Base-by-base conservation (phyloP, 2,329 filamentous ascomycete species). In the Aspergillus brunneoviolaceus region DNA sequence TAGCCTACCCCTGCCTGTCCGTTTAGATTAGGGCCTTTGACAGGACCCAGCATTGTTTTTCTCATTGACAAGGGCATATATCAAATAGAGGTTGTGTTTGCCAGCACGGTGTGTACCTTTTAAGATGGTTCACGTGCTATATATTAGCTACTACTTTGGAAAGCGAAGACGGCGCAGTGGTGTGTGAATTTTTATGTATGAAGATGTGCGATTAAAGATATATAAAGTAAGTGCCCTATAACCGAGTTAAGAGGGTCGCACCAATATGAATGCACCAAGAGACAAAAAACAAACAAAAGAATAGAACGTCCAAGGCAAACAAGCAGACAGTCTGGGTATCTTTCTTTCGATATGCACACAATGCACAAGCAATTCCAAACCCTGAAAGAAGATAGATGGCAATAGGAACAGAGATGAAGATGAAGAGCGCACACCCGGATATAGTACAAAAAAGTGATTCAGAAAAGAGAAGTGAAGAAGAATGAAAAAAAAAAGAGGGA, bases 271-370 rank as follows among this genome's bases (percentile, higher is more conserved):
- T n/a, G 11, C 7, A 49, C 11, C 10, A 33, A 4, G 25, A 31
- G 5, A 23, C 4, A 14, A 4, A 49, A 23, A 10, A 21, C 7
- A 9, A 48, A 21, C 23, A 54, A 54, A 23, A 12, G 47, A 21
- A 23, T 48, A 55, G 19, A 29, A 31, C 27, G 47, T 33, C 31
- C 51, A 51, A 55, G 12, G 42, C 31, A 49, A 31, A 49, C 19
- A 54, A 54, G 25, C 51, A 56, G 35, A 59, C 59, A 61, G 51
- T 59, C 48, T 56, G 59, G 59, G 59, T 61, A 61, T 61, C 59
- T 61, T 52, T 57, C 49, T 59, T 52, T 55, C 55, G 50, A 56
- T 50, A 57, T 57, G 35, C 48, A 51, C 55, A 60, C 21, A 45
- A 45, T 45, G 39, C 39, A 45, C 39, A 45, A 35, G 35, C 45